Evolutionary conservation across 495 filamentous ascomycete genomes (phyloP), one percentile per base, ranked within the genome.

Genomic region (Hypoxylon fragiforme): DNA sequence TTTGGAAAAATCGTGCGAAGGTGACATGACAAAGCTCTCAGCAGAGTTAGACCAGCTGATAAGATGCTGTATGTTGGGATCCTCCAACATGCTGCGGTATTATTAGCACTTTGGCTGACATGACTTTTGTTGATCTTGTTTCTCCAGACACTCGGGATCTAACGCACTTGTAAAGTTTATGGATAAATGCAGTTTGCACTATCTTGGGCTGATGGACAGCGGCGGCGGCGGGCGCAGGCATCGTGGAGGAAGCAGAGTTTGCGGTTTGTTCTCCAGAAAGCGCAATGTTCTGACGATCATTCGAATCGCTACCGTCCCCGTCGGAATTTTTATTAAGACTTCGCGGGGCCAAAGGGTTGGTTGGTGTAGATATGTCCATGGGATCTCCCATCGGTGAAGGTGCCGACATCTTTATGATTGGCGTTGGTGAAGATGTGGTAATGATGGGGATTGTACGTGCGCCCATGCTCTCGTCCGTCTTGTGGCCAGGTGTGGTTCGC

Each of bases 11-110:
- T 97, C 94, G 56, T 88, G 89, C 7, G 92, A 94, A 22, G 94
- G 94, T 24, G 94, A 94, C 86, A 98, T 96, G 52, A 98, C 90
- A 70, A 98, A 98, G 71, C 94, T 98, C 67, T 98, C 94, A 40
- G 91, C 89, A 34, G 88, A 88, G 47, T 72, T 85, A 3, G 92
- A 95, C 94, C 94, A 98, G 28, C 92, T 92, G 44, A 98, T 98
- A 26, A 98, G 75, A 68, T 97, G 91, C 58, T 92, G 89, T 60
- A 98, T 98, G 58, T 78, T 84, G 20, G 83, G 81, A 69, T 98
- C 94, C 68, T 98, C 94, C 47, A 98, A 77, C 94, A 98, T 98
- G 72, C 92, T 97, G 60, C 57, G 14, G 47, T 19, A 34, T 18
- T 37, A 65, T 82, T 67, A 87, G 77, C 63, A 7, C 21, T 43